phyloP scores from a whole-genome alignment of 176 grass and related monocot species.

The Stipa capillata region DNA sequence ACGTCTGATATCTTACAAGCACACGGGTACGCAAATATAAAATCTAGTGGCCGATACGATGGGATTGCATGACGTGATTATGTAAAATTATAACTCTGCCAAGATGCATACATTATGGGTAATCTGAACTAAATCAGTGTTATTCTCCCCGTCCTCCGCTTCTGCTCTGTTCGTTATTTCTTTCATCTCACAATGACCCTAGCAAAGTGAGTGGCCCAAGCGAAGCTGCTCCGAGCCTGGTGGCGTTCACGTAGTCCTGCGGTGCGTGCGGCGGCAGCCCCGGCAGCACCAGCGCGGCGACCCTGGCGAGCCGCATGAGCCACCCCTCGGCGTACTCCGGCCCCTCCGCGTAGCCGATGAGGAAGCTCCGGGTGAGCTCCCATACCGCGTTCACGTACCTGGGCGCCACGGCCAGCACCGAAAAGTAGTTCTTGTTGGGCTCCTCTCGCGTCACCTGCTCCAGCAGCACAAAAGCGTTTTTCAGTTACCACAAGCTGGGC shows the following conservation, averaged over 20 bases:
- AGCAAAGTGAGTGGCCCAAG: not conserved
- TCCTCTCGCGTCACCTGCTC: constrained; percentile 55
- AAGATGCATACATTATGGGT: not conserved
- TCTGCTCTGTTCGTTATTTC: not conserved
- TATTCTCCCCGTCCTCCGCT: no score
- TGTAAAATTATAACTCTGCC: not conserved
- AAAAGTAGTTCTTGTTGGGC: constrained; percentile 92
- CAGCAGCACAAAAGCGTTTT: not conserved
- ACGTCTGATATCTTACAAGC: not conserved
- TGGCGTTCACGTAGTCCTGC: constrained; percentile 63
- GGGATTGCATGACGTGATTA: not conserved
- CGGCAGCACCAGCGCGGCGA: constrained; percentile 44
- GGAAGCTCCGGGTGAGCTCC: constrained; percentile 77
- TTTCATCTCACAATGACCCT: not conserved
- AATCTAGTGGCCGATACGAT: no score
- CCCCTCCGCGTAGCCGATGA: constrained; percentile 48
- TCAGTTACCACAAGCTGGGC: not conserved
- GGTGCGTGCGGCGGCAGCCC: constrained; percentile 61
- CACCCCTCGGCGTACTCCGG: constrained; percentile 68
- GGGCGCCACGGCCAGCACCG: constrained; percentile 33
- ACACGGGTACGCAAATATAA: not conserved
- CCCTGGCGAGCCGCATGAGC: constrained; percentile 39
- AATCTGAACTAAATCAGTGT: not conserved
- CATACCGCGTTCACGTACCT: constrained; percentile 42
- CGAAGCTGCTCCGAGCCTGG: constrained; percentile 31